Percentiles rank a stretch among this genome's conserved stretches.
phyloP scores from a whole-genome alignment of 2,329 filamentous ascomycete genomes.

The Sporothrix variecibatus region DNA sequence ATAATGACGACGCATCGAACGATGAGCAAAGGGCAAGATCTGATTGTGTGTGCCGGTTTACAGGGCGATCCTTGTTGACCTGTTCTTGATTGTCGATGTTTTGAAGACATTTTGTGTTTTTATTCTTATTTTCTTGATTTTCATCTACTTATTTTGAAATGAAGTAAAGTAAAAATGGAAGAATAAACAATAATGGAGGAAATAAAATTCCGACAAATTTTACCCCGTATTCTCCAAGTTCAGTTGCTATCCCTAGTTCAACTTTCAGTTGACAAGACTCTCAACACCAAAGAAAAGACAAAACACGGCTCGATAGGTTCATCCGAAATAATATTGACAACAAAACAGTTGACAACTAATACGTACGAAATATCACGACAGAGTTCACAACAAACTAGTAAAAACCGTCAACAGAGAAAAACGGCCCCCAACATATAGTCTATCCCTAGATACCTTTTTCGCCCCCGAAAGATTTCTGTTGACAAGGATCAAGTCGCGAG shows the following conservation, averaged over 20 bases:
- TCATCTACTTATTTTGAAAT: not conserved
- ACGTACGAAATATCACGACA: not conserved
- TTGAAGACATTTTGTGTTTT: not conserved
- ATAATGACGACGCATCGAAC: not conserved
- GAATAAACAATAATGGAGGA: no score
- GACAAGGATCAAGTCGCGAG: not conserved
- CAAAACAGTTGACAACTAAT: not conserved
- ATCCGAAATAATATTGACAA: not conserved
- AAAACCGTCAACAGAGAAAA: not conserved
- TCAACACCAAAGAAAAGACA: not conserved
- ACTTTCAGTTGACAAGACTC: no score
- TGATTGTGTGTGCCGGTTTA: not conserved
- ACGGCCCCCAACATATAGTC: slow-evolving; percentile 10
- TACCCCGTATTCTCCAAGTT: no score
- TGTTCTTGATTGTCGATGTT: not conserved
- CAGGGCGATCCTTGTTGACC: not conserved
- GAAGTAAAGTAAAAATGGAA: no score
- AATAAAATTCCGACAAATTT: no score
- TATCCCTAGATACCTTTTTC: not conserved
- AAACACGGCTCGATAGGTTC: not conserved
- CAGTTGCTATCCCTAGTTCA: no score
- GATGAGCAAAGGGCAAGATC: not conserved
- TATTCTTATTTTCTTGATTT: not conserved
- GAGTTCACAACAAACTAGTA: not conserved
- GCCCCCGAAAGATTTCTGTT: not conserved